phyloP scores from a whole-genome alignment of 441 rosid species.

The Mallotus japonicus region DNA sequence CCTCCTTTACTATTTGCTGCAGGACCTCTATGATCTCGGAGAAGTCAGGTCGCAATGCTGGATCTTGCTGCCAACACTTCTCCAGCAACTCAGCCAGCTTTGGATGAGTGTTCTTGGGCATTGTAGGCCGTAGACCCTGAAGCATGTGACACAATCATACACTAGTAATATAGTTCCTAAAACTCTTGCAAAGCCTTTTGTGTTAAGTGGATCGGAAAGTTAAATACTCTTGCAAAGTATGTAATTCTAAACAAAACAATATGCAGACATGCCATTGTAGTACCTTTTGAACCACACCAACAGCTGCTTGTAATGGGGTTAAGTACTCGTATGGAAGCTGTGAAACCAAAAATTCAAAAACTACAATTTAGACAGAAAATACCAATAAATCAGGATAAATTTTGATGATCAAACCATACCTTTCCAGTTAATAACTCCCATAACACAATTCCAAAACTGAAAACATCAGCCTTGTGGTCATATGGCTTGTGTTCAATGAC shows the following conservation, averaged over 20 bases:
- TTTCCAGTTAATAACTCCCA: constrained; percentile 98
- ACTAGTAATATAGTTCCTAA: neutral
- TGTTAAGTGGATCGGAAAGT: no score
- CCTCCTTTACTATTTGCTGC: constrained; percentile 64
- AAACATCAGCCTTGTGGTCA: constrained; percentile 88
- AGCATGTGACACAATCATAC: neutral
- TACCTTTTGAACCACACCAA: constrained; percentile 97
- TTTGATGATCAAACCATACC: constrained; percentile 37
- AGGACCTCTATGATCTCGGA: constrained; percentile 64
- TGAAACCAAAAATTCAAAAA: constrained; percentile 23
- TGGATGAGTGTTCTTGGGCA: constrained; percentile 68
- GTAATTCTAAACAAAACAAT: neutral
- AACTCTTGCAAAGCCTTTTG: no score
- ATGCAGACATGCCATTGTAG: neutral
- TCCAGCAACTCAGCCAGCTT: constrained; percentile 74
- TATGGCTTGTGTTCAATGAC: constrained; percentile 94
- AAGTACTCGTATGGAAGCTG: constrained; percentile 84
- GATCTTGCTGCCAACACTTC: constrained; percentile 89
- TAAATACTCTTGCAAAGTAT: neutral
- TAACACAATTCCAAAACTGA: constrained; percentile 80
- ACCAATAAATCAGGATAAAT: neutral
- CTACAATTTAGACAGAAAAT: neutral
- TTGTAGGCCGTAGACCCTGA: constrained; percentile 76
- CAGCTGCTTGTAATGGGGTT: constrained; percentile 95
- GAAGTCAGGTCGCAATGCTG: constrained; percentile 74